phyloP scores from a whole-genome alignment of 192 early-diverging fungal genomes.

The Backusella sp. region DNA sequence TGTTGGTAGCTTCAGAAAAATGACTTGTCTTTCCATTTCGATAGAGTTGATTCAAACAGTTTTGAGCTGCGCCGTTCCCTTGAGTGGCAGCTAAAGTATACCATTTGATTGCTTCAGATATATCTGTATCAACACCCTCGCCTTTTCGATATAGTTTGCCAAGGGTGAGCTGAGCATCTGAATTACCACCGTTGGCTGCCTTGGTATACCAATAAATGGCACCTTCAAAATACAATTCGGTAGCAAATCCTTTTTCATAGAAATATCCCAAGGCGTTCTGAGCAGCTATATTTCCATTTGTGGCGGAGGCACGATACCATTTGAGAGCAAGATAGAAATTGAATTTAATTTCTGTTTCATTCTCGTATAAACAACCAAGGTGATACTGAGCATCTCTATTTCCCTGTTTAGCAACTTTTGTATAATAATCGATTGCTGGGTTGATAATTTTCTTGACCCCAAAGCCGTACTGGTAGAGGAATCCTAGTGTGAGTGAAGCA shows the following conservation, averaged over 20 bases:
- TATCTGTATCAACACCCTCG: background rate
- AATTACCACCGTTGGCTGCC: background rate
- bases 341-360: background rate
- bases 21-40: background rate
- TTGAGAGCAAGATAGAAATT: background rate
- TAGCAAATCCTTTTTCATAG: background rate
- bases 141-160: background rate
- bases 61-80: background rate
- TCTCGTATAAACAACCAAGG: background rate
- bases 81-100: background rate
- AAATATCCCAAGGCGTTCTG: background rate
- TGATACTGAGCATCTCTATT: background rate
- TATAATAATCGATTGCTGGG: background rate
- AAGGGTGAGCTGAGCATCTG: background rate
- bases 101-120: background rate
- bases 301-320: background rate
- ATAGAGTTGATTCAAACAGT: background rate
- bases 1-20: too few species aligned
- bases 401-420: background rate
- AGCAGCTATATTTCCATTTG: background rate
- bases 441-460: background rate
- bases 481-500: background rate
- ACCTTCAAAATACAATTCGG: background rate
- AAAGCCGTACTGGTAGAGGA: background rate
- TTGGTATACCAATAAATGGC: background rate